Conservation (phyloP, 352 stramenopile species). For the Sclerospora graminicola region DNA sequence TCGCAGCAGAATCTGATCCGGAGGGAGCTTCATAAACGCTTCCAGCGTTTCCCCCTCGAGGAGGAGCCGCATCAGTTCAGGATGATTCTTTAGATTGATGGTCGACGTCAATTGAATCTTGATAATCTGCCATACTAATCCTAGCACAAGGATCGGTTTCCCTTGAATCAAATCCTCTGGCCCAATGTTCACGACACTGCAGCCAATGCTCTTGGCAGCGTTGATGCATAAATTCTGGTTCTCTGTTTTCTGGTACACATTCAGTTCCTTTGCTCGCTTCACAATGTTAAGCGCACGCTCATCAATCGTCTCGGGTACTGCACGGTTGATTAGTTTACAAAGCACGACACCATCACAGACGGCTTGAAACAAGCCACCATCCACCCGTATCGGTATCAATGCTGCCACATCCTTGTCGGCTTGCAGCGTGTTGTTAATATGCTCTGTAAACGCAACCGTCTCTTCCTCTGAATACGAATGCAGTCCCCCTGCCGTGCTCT, state of each 20-base stretch:
- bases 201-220: constrained; percentile 88
- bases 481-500: constrained; percentile 56
- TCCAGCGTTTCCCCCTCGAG: constrained; percentile 83
- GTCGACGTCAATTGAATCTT: constrained; percentile 88
- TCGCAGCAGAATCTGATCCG: constrained; percentile 86
- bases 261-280: constrained; percentile 69
- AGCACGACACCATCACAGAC: constrained; percentile 81
- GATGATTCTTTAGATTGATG: constrained; percentile 90
- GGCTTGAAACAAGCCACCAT: constrained; percentile 71
- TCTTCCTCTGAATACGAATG: constrained; percentile 89
- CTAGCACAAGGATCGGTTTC: constrained; percentile 85
- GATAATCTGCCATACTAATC: constrained; percentile 91
- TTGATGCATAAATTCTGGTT: constrained; percentile 92
- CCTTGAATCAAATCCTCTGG: constrained; percentile 75
- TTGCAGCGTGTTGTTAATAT: constrained; percentile 87
- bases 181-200: constrained; percentile 90
- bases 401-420: constrained; percentile 50
- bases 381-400: constrained; percentile 66
- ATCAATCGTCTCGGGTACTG: constrained; percentile 89
- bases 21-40: constrained; percentile 85
- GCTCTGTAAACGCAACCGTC: constrained; percentile 83
- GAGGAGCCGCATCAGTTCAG: constrained; percentile 82
- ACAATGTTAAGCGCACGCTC: constrained; percentile 79
- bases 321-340: constrained; percentile 89
- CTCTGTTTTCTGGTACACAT: constrained; percentile 84